These are phyloP conservation scores for Gynandropsis gynandra DNA, from an alignment of 345 rosid species.

Conservation along the genomic window DNA sequence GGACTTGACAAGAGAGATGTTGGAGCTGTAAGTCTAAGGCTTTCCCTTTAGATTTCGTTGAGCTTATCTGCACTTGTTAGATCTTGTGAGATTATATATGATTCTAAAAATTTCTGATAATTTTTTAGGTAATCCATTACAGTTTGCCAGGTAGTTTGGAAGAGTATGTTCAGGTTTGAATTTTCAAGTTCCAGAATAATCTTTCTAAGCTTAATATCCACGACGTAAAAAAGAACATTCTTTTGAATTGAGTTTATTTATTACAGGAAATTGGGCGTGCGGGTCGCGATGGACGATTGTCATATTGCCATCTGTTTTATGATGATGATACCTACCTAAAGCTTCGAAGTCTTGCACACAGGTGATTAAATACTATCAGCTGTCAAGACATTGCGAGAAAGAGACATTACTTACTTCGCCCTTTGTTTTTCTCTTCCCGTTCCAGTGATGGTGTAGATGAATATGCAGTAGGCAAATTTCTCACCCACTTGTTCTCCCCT, in stretches of 20 bases:
- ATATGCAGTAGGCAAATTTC: slow-evolving; percentile 77
- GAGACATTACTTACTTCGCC: slow-evolving; percentile 6
- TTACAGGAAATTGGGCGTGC: slow-evolving; percentile 89
- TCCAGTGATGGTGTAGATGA: slow-evolving; percentile 96
- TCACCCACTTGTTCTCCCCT: slow-evolving; percentile 52
- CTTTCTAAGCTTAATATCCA: slow-evolving; percentile 14
- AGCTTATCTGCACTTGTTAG: slow-evolving; percentile 14
- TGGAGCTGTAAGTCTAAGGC: slow-evolving; percentile 79
- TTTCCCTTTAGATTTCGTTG: slow-evolving; percentile 15
- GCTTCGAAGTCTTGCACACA: slow-evolving; percentile 86
- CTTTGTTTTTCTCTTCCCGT: slow-evolving; percentile 11
- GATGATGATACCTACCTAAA: slow-evolving; percentile 70
- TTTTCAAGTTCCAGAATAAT: slow-evolving; percentile 12
- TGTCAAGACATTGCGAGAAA: slow-evolving; percentile 4
- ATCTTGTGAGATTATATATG: slow-evolving; percentile 10
- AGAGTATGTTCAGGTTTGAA: slow-evolving; percentile 88
- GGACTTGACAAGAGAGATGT: slow-evolving; percentile 93
- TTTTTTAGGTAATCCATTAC: slow-evolving; percentile 79
- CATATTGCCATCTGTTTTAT: slow-evolving; percentile 79
- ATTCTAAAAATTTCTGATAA: slow-evolving; percentile 18
- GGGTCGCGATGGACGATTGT: slow-evolving; percentile 85
- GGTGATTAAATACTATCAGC: slow-evolving; percentile 35
- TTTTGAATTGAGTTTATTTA: slow-evolving; percentile 10
- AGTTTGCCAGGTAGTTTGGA: slow-evolving; percentile 97
- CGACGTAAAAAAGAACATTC: slow-evolving; percentile 15